Evolutionary conservation across 805 yeast genomes (phyloP), one percentile per base, ranked within the genome.

Genomic region (Barnettozyma sucrosica): DNA sequence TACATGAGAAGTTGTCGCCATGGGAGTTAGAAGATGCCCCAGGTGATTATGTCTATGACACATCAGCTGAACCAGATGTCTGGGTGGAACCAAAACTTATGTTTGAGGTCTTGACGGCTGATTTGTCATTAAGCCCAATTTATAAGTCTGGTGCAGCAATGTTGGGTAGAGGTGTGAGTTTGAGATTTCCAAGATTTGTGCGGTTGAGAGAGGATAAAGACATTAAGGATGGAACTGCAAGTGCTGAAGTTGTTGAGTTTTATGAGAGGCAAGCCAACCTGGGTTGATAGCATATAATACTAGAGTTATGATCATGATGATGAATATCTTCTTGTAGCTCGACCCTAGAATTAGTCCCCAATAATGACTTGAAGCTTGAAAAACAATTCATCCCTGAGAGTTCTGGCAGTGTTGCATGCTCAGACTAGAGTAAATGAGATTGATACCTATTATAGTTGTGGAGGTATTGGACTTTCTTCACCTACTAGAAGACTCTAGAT

Each of bases 51-150:
- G 73, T 82, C 2, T 88, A 77, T 61, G 93, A 85, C 59, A 66
- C 85, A 1, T 79, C 78, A 55, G 87, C 90, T 5, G 75, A 71
- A 41, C 97, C 98, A 0, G 97, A 90, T 61, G 89, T 90, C 7
- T 90, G 97, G 97, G 85, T 90, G 59, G 95, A 90, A 59, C 97
- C 98, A 7, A 74, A 83, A 0, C 66, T 73, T 23, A 74, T 90
- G 7, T 89, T 93, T 70, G 98, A 90, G 66, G 95, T 90, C 1
- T 70, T 87, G 49, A 86, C 95, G 1, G 98, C 98, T 0, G 97
- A 90, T 66, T 72, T 90, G 44, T 85, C 96, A 0, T 73, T 89
- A 48, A 84, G 95, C 45, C 98, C 98, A 0, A 72, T 88, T 5
- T 90, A 90, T 65, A 88, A 88, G 59, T 95, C 97, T 0, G 96